phyloP scores from a whole-genome alignment of 345 rosid species.

The Gossypium stocksii region DNA sequence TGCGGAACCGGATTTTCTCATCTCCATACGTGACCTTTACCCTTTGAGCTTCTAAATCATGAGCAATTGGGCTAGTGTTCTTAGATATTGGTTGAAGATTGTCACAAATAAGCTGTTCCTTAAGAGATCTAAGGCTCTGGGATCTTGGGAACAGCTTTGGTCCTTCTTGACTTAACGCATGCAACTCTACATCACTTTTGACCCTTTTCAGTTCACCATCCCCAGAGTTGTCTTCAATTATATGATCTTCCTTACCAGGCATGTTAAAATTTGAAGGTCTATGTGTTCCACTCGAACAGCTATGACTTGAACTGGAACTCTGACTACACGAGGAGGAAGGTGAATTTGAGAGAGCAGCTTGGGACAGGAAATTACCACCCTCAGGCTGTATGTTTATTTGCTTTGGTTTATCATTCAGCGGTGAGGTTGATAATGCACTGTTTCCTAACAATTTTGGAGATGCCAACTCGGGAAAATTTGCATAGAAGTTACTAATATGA shows the following conservation, averaged over 20 bases:
- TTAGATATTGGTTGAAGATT: conserved; percentile 23
- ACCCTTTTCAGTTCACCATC: conserved; percentile 32
- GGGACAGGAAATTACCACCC: conserved; percentile 21
- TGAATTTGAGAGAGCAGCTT: conserved; percentile 38
- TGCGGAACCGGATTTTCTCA: conserved; percentile 66
- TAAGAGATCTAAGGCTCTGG: conserved; percentile 37
- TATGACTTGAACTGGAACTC: conserved; percentile 71
- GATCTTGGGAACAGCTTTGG: conserved; percentile 38
- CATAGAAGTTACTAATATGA: conserved; percentile 61
- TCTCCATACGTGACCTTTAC: conserved; percentile 64
- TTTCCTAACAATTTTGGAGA: conserved; percentile 42
- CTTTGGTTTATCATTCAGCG: conserved; percentile 21
- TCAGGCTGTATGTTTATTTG: conserved; percentile 30
- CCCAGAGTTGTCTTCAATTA: conserved; percentile 28
- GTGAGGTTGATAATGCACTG: conserved; percentile 24
- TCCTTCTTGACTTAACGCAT: conserved; percentile 26
- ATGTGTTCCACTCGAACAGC: conserved; percentile 63
- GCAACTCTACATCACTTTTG: conserved; percentile 1
- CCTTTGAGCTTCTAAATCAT: conserved; percentile 46
- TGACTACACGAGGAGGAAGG: conserved; percentile 68
- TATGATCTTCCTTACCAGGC: conserved; percentile 25
- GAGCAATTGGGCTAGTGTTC: conserved; percentile 22
- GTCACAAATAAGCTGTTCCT: conserved; percentile 31
- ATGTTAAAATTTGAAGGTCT: conserved; percentile 28
- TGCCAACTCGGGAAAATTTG: conserved; percentile 59